Base-by-base conservation (phyloP, 345 rosid species). In the Citrus sp. region DNA sequence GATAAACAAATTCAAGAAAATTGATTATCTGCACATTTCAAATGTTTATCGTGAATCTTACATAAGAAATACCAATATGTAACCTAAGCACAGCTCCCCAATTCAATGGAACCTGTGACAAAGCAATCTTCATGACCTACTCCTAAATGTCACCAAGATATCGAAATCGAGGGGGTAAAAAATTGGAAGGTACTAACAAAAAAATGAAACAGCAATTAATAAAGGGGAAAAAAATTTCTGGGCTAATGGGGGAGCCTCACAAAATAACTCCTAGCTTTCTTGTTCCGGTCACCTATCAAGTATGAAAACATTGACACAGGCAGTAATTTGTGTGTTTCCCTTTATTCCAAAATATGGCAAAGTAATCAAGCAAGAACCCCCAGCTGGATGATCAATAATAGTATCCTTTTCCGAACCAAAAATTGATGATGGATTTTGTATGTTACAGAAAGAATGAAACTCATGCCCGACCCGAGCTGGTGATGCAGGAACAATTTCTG, bases 11-110 rank as follows among this genome's bases (percentile, higher is more conserved):
- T 59, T 6, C 35, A 35, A 24, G 69, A 72, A 72, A 72, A 85
- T 67, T 83, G 86, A 83, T 79, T 82, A 79, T 79, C 89, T 82
- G 89, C 92, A 86, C 87, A 84, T 85, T 83, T 84, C n/a, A 78
- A 84, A 78, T 85, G 90, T 85, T 78, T 76, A 40, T 79, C 74
- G 40, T 82, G 80, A 82, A 82, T 79, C 63, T 73, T 85, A 86
- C 88, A 87, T 65, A 85, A 84, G 77, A 76, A 83, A 79, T 82
- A 73, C 72, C 40, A 32, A 86, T 75, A 80, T 83, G 73, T 76
- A 72, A 84, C 87, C 87, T 84, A 85, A 77, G 19, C 74, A 65
- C 70, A 75, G 80, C 76, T 81, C 87, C 87, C 91, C 85, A 72
- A 72, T 78, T 70, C 67, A 88, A 69, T 76, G 84, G 86, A 81